Evolutionary conservation across 108 stramenopile species (phyloP).

Genomic region (Thalassiosira profunda): DNA sequence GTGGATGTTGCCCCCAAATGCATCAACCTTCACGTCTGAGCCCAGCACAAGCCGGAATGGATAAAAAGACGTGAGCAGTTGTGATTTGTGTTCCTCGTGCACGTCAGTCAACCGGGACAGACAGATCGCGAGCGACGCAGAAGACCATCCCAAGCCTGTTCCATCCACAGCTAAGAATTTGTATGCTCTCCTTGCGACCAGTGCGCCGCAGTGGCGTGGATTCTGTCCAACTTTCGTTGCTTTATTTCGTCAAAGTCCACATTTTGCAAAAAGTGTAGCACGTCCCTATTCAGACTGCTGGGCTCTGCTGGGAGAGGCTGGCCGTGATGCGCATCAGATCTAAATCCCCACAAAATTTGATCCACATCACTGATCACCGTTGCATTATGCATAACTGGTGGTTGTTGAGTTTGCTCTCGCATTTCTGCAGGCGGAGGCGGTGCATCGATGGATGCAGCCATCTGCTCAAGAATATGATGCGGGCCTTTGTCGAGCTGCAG

Average conservation of each 20-base stretch:
- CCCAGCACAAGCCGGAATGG: conserved; percentile 73
- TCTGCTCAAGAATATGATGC: conserved; percentile 53
- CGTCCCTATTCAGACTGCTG: conserved; percentile 33
- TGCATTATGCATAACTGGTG: neutral
- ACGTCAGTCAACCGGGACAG: conserved; percentile 57
- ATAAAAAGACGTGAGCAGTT: conserved; percentile 79
- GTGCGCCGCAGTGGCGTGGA: conserved; percentile 78
- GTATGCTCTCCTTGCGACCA: conserved; percentile 64
- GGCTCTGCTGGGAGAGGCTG: conserved; percentile 46
- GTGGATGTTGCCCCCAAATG: conserved; percentile 62
- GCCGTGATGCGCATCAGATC: too few relatives aligned
- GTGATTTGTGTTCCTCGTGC: conserved; percentile 63
- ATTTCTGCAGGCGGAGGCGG: too few relatives aligned
- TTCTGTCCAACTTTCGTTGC: conserved; percentile 55
- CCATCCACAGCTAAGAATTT: conserved; percentile 85
- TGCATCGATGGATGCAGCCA: conserved; percentile 61
- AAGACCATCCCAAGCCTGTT: conserved; percentile 74
- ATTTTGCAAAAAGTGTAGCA: conserved; percentile 53
- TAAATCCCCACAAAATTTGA: conserved; percentile 20
- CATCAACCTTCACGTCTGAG: conserved; percentile 64
- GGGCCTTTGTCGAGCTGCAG: conserved; percentile 63
- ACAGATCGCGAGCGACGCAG: conserved; percentile 57
- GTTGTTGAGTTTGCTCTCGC: neutral
- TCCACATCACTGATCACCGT: neutral
- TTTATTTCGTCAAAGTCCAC: conserved; percentile 51